phyloP scores from a whole-genome alignment of 768 basidiomycete genomes.

The Mycena kentingensis region DNA sequence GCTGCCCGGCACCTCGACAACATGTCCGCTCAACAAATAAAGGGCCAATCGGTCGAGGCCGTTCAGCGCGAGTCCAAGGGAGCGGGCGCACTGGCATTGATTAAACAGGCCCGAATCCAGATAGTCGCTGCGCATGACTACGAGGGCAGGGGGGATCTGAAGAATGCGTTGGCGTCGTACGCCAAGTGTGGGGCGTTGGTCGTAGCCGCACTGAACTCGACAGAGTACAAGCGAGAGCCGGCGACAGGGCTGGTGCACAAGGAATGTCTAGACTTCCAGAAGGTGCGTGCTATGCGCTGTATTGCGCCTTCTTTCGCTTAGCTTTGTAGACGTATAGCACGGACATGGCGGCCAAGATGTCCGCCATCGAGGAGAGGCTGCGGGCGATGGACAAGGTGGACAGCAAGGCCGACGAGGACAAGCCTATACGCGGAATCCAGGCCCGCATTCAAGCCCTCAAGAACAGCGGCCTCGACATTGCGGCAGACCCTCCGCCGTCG shows the following conservation, averaged over 20 bases:
- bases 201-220: conserved; percentile 58
- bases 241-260: conserved; percentile 59
- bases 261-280: conserved; percentile 65
- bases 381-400: conserved; percentile 43
- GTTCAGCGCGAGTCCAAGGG: conserved; percentile 57
- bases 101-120: conserved; percentile 63
- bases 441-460: conserved; percentile 79
- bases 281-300: conserved; percentile 45
- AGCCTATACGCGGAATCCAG: conserved; percentile 62
- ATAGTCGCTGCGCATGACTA: conserved; percentile 50
- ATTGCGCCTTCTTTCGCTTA: conserved; percentile 14
- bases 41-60: conserved; percentile 44
- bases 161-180: conserved; percentile 59
- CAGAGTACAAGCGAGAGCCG: conserved; percentile 56
- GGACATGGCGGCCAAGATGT: conserved; percentile 41
- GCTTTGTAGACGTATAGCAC: conserved; percentile 32
- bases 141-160: conserved; percentile 62
- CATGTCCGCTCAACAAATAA: conserved; percentile 46
- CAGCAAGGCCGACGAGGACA: too few relatives aligned
- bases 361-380: conserved; percentile 48
- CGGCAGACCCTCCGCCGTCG: conserved; percentile 23
- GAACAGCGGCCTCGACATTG: conserved; percentile 59
- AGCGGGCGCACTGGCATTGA: conserved; percentile 60
- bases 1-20: conserved; percentile 31
- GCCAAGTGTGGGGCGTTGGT: conserved; percentile 63